Base-by-base conservation (phyloP, 2,329 filamentous ascomycete species). In the Pseudogymnoascus sp. region DNA sequence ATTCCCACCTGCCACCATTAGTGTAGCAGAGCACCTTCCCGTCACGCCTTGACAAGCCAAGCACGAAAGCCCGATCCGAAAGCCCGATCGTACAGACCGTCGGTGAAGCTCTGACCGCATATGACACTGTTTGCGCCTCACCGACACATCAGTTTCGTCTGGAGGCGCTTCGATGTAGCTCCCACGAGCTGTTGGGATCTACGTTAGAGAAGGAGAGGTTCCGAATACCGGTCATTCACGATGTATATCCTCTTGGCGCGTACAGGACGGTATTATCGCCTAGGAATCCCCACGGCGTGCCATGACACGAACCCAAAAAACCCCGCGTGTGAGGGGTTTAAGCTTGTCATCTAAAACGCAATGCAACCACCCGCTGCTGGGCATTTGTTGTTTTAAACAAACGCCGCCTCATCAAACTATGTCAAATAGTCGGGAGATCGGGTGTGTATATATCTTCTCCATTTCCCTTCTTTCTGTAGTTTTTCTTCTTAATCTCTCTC, bases 121-220 rank as follows among this genome's bases (percentile, higher is more conserved):
- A 56, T 33, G 46, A 56, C 26, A 56, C 46, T 33, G 46, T 56
- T 56, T 56, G 46, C 46, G 46, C 46, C n/a, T 56, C 46, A 56
- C 46, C 26, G 8, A 56, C 46, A 56, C 10, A 56, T 56, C 8
- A 1, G n/a, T 56, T 56, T 33, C 46, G n/a, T 31, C 8, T 19
- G 5, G n/a, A 16, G n/a, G 11, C n/a, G 10, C 46, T 56, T 28
- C 7, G 10, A 33, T 19, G 10, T n/a, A 19, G 26, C n/a, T 56
- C 4, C n/a, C n/a, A 3, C 10, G n/a, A 12, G 26, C 46, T 31
- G 3, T 7, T 33, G 46, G 26, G 24, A 4, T 31, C 19, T 12
- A 6, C 14, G 3, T 16, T 33, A 33, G 26, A 19, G n/a, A 7
- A 6, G n/a, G 10, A 56, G 28, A 19, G 8, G 6, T n/a, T 33